Percentiles rank a stretch among this genome's conserved stretches.
phyloP scores from a whole-genome alignment of 1,284 basidiomycete genomes.

The Austroboletus olivaceoglutinosus region DNA sequence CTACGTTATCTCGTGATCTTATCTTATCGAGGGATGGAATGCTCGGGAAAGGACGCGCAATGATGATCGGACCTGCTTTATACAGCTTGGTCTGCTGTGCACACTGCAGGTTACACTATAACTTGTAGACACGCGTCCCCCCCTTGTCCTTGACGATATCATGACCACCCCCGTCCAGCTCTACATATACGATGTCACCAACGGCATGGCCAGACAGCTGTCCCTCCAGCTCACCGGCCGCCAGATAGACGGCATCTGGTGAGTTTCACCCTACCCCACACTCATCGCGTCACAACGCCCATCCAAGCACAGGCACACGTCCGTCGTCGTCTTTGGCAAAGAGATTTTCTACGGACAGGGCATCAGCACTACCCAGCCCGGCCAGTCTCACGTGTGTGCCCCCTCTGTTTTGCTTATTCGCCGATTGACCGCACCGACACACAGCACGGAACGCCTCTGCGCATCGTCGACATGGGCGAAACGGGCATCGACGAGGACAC shows the following conservation, averaged over 20 bases:
- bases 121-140: no score
- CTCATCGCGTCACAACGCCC: neutral
- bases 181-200: constrained; percentile 89
- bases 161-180: constrained; percentile 56
- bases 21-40: no score
- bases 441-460: constrained; percentile 61
- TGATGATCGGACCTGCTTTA: no score
- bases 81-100: no score
- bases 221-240: constrained; percentile 78
- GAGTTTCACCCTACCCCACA: constrained; percentile 20
- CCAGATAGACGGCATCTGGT: constrained; percentile 90
- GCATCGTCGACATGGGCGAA: constrained; percentile 77
- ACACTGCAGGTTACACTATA: no score
- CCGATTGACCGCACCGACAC: no score
- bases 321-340: constrained; percentile 80
- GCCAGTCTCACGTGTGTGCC: constrained; percentile 70
- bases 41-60: no score
- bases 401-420: neutral
- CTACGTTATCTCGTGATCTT: no score
- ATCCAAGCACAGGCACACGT: constrained; percentile 70
- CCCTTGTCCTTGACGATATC: neutral
- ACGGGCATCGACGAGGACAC: constrained; percentile 82
- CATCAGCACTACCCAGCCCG: constrained; percentile 64
- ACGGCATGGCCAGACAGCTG: constrained; percentile 76
- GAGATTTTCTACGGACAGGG: constrained; percentile 92